Evolutionary conservation across 768 basidiomycete species (phyloP), one percentile per base, ranked within the genome.

Genomic region (Hirschioporus abietinus): DNA sequence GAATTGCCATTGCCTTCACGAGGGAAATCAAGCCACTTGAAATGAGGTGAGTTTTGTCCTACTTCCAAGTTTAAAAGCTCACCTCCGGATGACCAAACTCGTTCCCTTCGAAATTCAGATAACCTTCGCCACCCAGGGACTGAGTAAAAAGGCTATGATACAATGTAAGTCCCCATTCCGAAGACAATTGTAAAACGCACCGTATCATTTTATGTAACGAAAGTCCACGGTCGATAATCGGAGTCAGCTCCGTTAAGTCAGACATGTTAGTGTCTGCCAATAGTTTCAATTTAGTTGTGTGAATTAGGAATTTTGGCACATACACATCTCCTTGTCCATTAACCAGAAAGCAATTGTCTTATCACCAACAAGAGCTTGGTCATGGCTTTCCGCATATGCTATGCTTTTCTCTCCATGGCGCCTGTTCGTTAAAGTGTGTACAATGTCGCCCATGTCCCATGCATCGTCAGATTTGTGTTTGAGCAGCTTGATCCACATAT

Each of bases 301-400:
- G 17, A 15, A 61, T 15, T 23, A 27, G 57, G 12, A 2, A 2
- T 58, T 65, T 20, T 8, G 26, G 63, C 27, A 81, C 87, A 71
- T 82, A 95, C 96, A 98, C 97, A 99, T 99, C 78, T 99, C 97
- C 78, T 96, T 96, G 78, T 99, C 97, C 97, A 99, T 99, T 66
- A 99, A 78, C 97, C 97, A 99, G 78, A 99, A 99, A 3, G 97
- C 97, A 60, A 99, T 73, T 1, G 96, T 99, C 82, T 99, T 99
- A 80, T 99, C 97, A 15, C 97, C 97, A 0, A 99, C 97, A 30
- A 99, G 84, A 17, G 97, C 96, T 76, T 99, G 97, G 77, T 99
- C 96, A 70, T 99, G 97, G 71, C 92, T 95, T 79, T 99, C 97
- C 64, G 94, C 95, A 68, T 91, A 91, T 0, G 95, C 93, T 63